phyloP scores from a whole-genome alignment of 495 filamentous ascomycete species.

The Talaromyces thailandensis region DNA sequence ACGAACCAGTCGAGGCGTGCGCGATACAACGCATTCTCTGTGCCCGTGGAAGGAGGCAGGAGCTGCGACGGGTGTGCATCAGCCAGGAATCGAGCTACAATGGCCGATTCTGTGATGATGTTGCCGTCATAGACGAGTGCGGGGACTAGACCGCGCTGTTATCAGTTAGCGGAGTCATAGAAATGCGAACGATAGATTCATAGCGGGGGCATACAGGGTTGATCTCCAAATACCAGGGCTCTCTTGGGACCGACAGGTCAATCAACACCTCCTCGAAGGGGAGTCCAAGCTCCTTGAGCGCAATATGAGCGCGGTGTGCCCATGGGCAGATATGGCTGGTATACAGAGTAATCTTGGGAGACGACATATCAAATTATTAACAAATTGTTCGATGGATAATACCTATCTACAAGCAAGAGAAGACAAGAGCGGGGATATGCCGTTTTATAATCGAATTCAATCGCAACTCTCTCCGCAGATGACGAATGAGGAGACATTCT shows the following conservation, averaged over 20 bases:
- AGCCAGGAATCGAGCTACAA: conserved; percentile 70
- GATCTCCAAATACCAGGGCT: conserved; percentile 74
- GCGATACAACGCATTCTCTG: conserved; percentile 44
- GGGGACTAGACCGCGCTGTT: conserved; percentile 64
- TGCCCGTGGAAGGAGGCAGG: conserved; percentile 24
- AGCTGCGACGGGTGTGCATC: conserved; percentile 45
- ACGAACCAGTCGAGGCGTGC: conserved; percentile 68
- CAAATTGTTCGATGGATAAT: background rate
- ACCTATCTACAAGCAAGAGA: background rate
- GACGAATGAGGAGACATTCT: background rate
- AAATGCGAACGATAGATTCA: background rate
- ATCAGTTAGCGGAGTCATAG: background rate
- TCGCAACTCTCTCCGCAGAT: background rate
- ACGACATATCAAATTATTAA: conserved; percentile 15
- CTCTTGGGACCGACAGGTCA: conserved; percentile 61
- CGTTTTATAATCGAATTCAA: background rate
- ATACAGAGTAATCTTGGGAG: conserved; percentile 52
- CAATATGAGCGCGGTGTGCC: conserved; percentile 67
- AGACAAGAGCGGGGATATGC: background rate
- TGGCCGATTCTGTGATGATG: conserved; percentile 65
- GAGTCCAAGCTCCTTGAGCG: conserved; percentile 59
- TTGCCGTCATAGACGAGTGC: conserved; percentile 58
- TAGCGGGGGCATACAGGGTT: conserved; percentile 51
- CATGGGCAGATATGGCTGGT: conserved; percentile 75
- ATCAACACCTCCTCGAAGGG: conserved; percentile 75